Evolutionary conservation across 2,329 filamentous ascomycete genomes (phyloP).

Genomic region (Ascosphaera apis): DNA sequence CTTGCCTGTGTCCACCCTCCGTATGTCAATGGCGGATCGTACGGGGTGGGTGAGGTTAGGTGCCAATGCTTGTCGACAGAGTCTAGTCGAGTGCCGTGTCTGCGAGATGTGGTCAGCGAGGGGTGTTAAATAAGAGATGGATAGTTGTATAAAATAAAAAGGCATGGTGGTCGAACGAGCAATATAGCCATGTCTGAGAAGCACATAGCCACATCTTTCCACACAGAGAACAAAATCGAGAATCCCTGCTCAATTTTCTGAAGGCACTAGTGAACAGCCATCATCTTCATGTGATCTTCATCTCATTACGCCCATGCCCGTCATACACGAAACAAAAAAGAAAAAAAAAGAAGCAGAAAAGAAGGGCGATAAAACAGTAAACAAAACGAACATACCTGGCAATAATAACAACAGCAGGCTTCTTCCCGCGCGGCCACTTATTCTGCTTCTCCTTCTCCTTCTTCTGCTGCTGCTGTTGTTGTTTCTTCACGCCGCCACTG

Average conservation of each 20-base stretch:
- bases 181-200: background rate
- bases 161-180: background rate
- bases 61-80: constrained; percentile 92
- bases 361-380: no score
- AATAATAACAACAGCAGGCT: constrained; percentile 20
- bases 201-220: background rate
- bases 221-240: no score
- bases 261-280: no score
- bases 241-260: no score
- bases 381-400: constrained; percentile 20
- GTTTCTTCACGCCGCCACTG: no score
- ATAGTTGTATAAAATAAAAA: background rate
- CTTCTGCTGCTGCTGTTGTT: no score
- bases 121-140: background rate
- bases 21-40: constrained; percentile 87
- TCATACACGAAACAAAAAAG: no score
- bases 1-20: constrained; percentile 78
- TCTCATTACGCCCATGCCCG: no score
- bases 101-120: constrained; percentile 10
- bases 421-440: no score
- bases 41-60: constrained; percentile 73
- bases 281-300: no score
- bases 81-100: constrained; percentile 85
- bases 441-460: no score
- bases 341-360: no score